These are phyloP conservation scores for Podila epicladia DNA, from an alignment of 192 early-diverging fungal species.

Conservation along the genomic window DNA sequence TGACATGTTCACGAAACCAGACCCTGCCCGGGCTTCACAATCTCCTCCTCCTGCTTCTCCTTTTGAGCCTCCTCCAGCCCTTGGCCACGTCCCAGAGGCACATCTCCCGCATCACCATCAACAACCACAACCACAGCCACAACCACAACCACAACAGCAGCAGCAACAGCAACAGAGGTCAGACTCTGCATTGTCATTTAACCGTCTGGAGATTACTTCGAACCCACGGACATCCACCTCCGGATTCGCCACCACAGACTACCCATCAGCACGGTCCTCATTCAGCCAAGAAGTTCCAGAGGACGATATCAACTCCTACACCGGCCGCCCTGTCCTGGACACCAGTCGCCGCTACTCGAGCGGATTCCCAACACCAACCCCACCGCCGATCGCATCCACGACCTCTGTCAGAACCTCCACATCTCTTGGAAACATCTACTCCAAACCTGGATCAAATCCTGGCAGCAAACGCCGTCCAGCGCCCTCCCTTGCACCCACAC, in stretches of 20 bases:
- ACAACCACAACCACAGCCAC: background rate
- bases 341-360: conserved; percentile 30
- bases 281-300: conserved; percentile 6
- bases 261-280: background rate
- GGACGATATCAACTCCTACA: conserved; percentile 35
- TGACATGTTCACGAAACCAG: conserved; percentile 40
- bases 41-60: conserved; percentile 7
- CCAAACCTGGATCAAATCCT: background rate
- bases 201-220: conserved; percentile 22
- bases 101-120: background rate
- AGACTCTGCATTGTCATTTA: conserved; percentile 10
- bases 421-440: conserved; percentile 6
- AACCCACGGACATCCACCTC: conserved; percentile 9
- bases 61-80: background rate
- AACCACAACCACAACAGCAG: background rate
- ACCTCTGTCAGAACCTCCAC: background rate
- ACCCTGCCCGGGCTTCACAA: conserved; percentile 30
- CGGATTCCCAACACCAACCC: background rate
- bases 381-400: background rate
- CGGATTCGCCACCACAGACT: background rate
- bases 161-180: conserved; percentile 15
- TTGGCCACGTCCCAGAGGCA: conserved; percentile 1
- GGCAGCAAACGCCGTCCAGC: conserved; percentile 23
- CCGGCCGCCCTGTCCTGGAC: conserved; percentile 25
- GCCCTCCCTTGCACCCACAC: conserved; percentile 22